These are phyloP conservation scores for Geranium brycei DNA, from an alignment of 345 rosid species.

Conservation along the genomic window DNA sequence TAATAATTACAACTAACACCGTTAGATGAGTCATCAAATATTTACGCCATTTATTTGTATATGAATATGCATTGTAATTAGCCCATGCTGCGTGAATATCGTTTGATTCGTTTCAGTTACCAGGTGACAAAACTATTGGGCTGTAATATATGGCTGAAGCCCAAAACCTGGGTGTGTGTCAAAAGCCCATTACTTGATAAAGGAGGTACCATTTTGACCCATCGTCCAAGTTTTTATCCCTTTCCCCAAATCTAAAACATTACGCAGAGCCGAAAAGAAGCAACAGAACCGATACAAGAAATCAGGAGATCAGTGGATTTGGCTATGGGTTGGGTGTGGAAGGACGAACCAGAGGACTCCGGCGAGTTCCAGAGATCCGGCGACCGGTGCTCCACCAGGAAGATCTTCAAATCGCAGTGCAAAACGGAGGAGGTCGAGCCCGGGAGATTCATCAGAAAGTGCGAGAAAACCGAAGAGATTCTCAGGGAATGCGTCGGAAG, in stretches of 20 bases:
- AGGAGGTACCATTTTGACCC: no score
- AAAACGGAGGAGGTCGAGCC: constrained; percentile 85
- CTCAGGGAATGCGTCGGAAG: constrained; percentile 62
- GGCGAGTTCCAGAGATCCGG: constrained; percentile 7
- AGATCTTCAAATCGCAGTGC: constrained; percentile 57
- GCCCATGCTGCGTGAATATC: no score
- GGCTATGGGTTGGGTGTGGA: constrained; percentile 62
- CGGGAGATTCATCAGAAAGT: constrained; percentile 68
- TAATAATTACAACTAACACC: no score
- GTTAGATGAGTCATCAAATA: no score
- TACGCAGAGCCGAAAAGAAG: not conserved
- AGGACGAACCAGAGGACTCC: constrained; percentile 19
- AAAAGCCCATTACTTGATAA: no score
- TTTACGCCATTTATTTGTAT: no score
- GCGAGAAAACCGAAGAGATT: constrained; percentile 72
- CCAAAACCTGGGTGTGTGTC: no score
- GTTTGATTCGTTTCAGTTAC: no score
- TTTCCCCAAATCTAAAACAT: not conserved
- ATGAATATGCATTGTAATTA: no score
- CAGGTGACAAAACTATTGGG: no score
- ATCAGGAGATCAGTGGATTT: not conserved
- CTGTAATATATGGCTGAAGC: no score
- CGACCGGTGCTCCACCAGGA: constrained; percentile 46
- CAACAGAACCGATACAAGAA: not conserved
- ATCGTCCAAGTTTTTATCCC: no score